phyloP scores from a whole-genome alignment of 2,329 filamentous ascomycete genomes.

The Clarireedia paspali region DNA sequence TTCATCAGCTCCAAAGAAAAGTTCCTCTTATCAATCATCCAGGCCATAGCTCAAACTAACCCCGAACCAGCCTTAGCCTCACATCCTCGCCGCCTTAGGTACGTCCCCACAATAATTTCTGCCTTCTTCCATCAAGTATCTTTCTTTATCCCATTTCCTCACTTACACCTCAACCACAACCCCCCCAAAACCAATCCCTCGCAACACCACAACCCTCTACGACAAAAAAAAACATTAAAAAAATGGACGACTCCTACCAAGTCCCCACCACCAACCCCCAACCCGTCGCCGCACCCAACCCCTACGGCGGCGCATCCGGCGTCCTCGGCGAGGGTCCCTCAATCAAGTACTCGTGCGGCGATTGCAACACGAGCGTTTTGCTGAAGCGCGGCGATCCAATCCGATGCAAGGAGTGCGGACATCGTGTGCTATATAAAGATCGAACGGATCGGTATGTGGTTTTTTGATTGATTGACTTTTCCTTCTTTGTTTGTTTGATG shows the following conservation, averaged over 20 bases:
- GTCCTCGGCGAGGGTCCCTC: conserved; percentile 39
- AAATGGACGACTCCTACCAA: conserved; percentile 7
- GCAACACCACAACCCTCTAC: not conserved
- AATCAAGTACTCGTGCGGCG: conserved; percentile 71
- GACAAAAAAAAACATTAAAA: not conserved
- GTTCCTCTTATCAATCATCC: no score
- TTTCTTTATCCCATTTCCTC: not conserved
- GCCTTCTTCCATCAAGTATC: no score
- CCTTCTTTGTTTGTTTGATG: not conserved
- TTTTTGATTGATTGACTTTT: not conserved
- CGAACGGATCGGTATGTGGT: conserved; percentile 78
- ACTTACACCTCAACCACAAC: not conserved
- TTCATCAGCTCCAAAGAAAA: no score
- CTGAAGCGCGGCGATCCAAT: conserved; percentile 75
- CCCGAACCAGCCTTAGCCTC: no score
- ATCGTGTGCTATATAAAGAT: conserved; percentile 95
- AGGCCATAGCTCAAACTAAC: no score
- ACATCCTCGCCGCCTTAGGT: no score
- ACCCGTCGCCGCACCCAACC: conserved; percentile 19
- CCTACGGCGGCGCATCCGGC: conserved; percentile 31
- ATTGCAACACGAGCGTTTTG: conserved; percentile 72
- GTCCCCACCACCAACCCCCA: conserved; percentile 3
- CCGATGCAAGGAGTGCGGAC: conserved; percentile 86
- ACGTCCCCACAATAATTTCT: no score
- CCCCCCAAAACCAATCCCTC: not conserved